Evolutionary conservation across 441 rosid genomes (phyloP).

Genomic region (Erodium texanum): DNA sequence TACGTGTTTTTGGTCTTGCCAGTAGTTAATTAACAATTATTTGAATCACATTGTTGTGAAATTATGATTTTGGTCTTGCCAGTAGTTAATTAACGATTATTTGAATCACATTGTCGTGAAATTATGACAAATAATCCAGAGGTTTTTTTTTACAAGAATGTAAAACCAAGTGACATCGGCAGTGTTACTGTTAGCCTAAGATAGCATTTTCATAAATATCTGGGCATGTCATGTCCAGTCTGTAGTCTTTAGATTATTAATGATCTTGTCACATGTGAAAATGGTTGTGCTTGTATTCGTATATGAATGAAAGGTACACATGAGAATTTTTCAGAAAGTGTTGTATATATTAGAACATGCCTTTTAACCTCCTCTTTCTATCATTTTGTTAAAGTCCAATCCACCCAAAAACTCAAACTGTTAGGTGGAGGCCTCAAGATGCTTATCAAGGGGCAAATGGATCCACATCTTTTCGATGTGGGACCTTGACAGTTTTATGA

Average conservation of each 20-base stretch:
- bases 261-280: background rate
- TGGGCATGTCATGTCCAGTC: background rate
- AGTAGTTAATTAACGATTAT: background rate
- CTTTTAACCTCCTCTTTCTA: background rate
- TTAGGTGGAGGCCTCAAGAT: no score
- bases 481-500: no score
- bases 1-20: background rate
- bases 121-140: background rate
- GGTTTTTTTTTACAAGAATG: background rate
- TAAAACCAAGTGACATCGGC: background rate
- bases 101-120: background rate
- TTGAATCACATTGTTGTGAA: background rate
- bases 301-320: background rate
- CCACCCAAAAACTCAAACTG: no score
- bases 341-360: background rate
- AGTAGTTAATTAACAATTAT: background rate
- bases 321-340: background rate
- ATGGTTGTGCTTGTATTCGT: background rate
- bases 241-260: background rate
- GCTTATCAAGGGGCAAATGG: no score
- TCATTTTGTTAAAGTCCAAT: no score
- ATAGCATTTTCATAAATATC: background rate
- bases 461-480: no score
- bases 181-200: background rate
- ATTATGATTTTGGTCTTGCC: constrained; percentile 1